These are phyloP conservation scores for Immersiporthe knoxdaviesiana DNA, from an alignment of 2,329 filamentous ascomycete species.

Conservation along the genomic window DNA sequence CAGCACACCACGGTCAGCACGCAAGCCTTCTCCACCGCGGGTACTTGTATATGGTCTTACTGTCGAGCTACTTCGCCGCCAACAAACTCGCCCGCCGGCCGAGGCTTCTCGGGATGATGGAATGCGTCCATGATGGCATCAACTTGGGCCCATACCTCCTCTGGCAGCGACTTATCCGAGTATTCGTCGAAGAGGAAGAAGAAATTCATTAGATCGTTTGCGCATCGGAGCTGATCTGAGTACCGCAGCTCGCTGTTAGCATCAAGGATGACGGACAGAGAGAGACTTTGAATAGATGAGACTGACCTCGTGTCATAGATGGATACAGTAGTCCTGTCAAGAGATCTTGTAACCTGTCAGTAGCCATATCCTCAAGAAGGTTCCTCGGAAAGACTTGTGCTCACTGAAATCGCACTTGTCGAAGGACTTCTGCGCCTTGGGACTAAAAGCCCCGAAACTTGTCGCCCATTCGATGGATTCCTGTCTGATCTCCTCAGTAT, in stretches of 20 bases:
- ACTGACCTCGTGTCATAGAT: conserved; percentile 24
- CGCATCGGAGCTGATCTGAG: conserved; percentile 28
- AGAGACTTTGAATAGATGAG: background rate
- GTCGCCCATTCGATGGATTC: conserved; percentile 30
- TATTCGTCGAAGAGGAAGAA: conserved; percentile 37
- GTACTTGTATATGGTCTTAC: conserved; percentile 28
- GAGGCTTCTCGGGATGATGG: conserved; percentile 27
- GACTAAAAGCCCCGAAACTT: conserved; percentile 31
- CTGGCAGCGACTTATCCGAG: conserved; percentile 29
- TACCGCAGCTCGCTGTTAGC: background rate
- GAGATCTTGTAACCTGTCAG: conserved; percentile 20
- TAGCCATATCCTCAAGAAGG: background rate
- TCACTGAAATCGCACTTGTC: conserved; percentile 32
- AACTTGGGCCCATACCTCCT: conserved; percentile 24
- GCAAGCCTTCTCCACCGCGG: background rate
- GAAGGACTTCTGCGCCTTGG: conserved; percentile 30
- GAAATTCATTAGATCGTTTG: conserved; percentile 36
- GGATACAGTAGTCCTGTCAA: conserved; percentile 30
- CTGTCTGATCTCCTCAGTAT: conserved; percentile 14
- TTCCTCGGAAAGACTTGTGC: background rate
- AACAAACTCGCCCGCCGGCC: conserved; percentile 31
- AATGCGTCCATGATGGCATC: conserved; percentile 33
- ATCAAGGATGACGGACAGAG: background rate
- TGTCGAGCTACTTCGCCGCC: conserved; percentile 33
- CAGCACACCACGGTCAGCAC: background rate